Conservation (phyloP, 768 basidiomycete genomes). For the Neoboletus brunneissimus region DNA sequence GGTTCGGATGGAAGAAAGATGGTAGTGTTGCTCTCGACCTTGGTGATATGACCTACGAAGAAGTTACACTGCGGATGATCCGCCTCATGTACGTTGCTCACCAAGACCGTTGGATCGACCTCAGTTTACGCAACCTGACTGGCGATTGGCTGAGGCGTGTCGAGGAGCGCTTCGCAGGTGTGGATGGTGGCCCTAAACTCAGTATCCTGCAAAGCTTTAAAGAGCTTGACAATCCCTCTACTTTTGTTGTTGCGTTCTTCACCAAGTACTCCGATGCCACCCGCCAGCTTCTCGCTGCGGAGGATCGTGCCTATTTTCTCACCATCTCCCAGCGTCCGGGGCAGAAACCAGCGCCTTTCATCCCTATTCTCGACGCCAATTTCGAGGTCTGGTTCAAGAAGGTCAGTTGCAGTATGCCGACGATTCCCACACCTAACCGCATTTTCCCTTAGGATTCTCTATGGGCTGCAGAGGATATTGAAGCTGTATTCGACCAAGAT, state of each 20-base stretch:
- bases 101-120: constrained; percentile 90
- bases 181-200: constrained; percentile 75
- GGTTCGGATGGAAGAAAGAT: constrained; percentile 98
- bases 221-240: constrained; percentile 75
- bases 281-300: constrained; percentile 84
- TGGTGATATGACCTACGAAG: constrained; percentile 98
- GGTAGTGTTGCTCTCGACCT: constrained; percentile 80
- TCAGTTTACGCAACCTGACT: constrained; percentile 86
- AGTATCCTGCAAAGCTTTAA: constrained; percentile 84
- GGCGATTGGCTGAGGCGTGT: constrained; percentile 97
- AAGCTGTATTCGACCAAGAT: constrained; percentile 98
- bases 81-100: constrained; percentile 92
- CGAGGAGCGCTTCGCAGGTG: constrained; percentile 92
- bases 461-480: constrained; percentile 97
- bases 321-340: constrained; percentile 93
- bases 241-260: constrained; percentile 83
- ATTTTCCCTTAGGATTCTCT: constrained; percentile 71
- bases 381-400: constrained; percentile 99
- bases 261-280: constrained; percentile 76
- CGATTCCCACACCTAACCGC: constrained; percentile 9
- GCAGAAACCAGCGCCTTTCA: constrained; percentile 98
- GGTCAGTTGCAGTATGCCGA: constrained; percentile 39
- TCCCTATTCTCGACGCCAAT: constrained; percentile 87
- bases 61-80: constrained; percentile 87
- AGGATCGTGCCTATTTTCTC: constrained; percentile 94